Evolutionary conservation across 1,139 yeast genomes (phyloP).

Genomic region (Eremothecium sinecaudum): DNA sequence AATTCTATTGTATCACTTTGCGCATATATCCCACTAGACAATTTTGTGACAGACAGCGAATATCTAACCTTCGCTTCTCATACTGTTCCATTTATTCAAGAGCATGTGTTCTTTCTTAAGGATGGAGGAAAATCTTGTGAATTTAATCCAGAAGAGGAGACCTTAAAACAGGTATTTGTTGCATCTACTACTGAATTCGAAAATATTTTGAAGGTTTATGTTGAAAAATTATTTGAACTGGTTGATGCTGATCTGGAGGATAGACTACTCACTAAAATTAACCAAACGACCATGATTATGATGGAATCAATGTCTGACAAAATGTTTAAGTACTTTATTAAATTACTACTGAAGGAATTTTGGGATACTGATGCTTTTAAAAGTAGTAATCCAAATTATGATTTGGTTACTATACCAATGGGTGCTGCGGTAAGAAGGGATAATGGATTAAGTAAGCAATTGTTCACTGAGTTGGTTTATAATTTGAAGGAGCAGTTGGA

Average conservation of each 20-base stretch:
- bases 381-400: conserved; percentile 27
- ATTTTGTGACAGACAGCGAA: conserved; percentile 34
- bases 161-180: conserved; percentile 48
- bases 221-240: conserved; percentile 52
- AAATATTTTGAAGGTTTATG: conserved; percentile 47
- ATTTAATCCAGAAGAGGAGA: conserved; percentile 35
- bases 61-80: conserved; percentile 51
- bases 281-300: conserved; percentile 59
- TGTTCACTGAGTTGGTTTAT: conserved; percentile 22
- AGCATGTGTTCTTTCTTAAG: conserved; percentile 47
- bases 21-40: conserved; percentile 61
- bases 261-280: conserved; percentile 35
- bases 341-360: conserved; percentile 44
- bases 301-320: conserved; percentile 65
- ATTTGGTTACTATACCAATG: conserved; percentile 47
- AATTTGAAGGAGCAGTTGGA: conserved; percentile 57
- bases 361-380: conserved; percentile 55
- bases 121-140: conserved; percentile 21
- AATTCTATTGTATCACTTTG: conserved; percentile 65
- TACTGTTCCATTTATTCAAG: conserved; percentile 46
- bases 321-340: conserved; percentile 35
- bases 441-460: conserved; percentile 31
- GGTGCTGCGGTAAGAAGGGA: conserved; percentile 60
- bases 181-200: conserved; percentile 71
- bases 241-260: conserved; percentile 69